Evolutionary conservation across 164 flowering plant genomes (phyloP).

Genomic region (Santalum album): DNA sequence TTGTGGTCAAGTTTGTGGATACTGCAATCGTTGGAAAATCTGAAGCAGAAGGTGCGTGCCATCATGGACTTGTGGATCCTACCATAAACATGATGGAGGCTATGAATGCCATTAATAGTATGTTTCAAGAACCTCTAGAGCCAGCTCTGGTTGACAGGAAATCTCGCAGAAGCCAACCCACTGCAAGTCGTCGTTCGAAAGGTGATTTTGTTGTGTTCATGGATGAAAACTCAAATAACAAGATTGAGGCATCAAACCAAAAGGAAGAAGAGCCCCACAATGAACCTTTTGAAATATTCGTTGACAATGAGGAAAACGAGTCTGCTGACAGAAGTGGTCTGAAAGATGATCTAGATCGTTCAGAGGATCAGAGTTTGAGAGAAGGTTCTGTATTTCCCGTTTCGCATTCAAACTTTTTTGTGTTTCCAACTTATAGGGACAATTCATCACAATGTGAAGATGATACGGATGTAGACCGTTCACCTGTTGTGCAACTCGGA

Average conservation of each 20-base stretch:
- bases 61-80: constrained; percentile 95
- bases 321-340: constrained; percentile 14
- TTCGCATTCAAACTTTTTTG: constrained; percentile 25
- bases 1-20: constrained; percentile 62
- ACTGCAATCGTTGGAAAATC: constrained; percentile 71
- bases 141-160: constrained; percentile 29
- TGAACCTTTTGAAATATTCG: constrained; percentile 46
- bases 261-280: constrained; percentile 18
- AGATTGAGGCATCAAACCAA: constrained; percentile 11
- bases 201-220: constrained; percentile 44
- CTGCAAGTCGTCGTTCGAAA: constrained; percentile 18
- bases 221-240: constrained; percentile 42
- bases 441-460: constrained; percentile 30
- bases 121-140: constrained; percentile 86
- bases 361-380: constrained; percentile 10
- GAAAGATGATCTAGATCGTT: constrained; percentile 7
- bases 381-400: constrained; percentile 15
- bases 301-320: constrained; percentile 45
- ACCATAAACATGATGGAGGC: constrained; percentile 90
- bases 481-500: constrained; percentile 23
- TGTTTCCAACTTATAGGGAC: constrained; percentile 39
- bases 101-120: constrained; percentile 72
- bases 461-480: constrained; percentile 19
- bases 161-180: constrained; percentile 24
- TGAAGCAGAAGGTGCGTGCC: constrained; percentile 82